Percentiles rank a stretch among this genome's conserved stretches.
Evolutionary conservation across 495 filamentous ascomycete species (phyloP).

Genomic region (Podospora comata): DNA sequence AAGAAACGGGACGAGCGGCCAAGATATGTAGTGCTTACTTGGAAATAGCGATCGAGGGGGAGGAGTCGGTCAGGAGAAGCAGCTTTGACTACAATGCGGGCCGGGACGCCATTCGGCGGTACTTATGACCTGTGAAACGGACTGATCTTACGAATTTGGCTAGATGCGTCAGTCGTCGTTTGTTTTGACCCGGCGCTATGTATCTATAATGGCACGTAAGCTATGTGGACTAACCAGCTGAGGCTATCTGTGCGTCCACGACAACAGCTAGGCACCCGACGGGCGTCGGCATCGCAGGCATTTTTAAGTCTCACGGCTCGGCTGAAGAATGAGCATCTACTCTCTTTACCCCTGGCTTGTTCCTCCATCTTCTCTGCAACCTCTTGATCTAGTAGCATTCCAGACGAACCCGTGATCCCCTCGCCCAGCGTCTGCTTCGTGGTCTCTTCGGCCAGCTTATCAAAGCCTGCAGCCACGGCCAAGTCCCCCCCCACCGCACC

Average conservation of each 20-base stretch:
- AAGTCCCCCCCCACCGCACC: too few relatives aligned
- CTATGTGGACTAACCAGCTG: background rate
- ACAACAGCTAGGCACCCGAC: background rate
- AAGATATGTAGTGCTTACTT: background rate
- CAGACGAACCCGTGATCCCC: too few relatives aligned
- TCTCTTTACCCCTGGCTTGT: background rate
- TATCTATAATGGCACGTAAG: background rate
- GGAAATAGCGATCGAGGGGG: background rate
- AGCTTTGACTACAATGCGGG: background rate
- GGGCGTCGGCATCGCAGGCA: background rate
- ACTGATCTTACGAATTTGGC: background rate
- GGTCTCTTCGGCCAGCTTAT: too few relatives aligned
- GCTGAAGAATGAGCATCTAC: background rate
- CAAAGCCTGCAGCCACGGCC: too few relatives aligned
- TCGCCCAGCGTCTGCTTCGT: too few relatives aligned
- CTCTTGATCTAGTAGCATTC: too few relatives aligned
- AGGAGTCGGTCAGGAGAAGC: too few relatives aligned
- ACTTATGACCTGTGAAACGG: background rate
- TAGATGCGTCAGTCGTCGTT: background rate
- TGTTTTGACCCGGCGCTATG: constrained; percentile 4
- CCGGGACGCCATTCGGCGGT: background rate
- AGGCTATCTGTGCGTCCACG: background rate
- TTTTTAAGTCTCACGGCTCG: background rate
- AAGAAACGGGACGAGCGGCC: constrained; percentile 1
- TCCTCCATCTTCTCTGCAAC: too few relatives aligned